Conservation (phyloP, 2,329 filamentous ascomycete genomes). For the Phialophora chinensis region DNA sequence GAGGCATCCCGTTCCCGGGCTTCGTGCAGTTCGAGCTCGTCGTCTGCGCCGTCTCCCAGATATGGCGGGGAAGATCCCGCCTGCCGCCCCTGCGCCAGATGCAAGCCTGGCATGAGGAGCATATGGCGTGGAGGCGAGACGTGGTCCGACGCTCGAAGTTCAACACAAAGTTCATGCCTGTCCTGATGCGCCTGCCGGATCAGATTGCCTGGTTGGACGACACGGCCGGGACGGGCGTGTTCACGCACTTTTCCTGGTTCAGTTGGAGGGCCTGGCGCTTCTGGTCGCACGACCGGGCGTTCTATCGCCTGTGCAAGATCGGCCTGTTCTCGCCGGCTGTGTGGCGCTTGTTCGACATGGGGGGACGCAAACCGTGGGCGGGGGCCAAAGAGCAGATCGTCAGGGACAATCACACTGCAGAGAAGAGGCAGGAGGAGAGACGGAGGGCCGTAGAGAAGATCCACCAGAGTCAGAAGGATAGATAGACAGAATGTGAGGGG, state of each 20-base stretch:
- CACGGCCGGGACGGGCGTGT: constrained; percentile 52
- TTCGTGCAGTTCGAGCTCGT: constrained; percentile 52
- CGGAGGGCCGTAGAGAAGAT: neutral
- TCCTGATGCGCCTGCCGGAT: constrained; percentile 43
- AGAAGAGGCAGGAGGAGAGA: constrained; percentile 21
- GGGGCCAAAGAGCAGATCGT: constrained; percentile 44
- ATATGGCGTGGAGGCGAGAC: constrained; percentile 43
- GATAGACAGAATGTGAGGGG: neutral
- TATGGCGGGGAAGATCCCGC: constrained; percentile 49
- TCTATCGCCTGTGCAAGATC: constrained; percentile 49
- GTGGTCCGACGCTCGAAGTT: neutral
- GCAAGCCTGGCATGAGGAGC: constrained; percentile 44
- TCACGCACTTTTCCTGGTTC: constrained; percentile 49
- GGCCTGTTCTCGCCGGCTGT: constrained; percentile 52
- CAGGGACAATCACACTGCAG: constrained; percentile 22
- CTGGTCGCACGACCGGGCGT: constrained; percentile 48
- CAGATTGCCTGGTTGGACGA: constrained; percentile 52
- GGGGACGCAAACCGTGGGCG: constrained; percentile 50
- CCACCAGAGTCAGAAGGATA: neutral
- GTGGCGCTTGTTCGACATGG: constrained; percentile 52
- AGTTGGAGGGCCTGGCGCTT: constrained; percentile 51
- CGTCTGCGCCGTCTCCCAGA: constrained; percentile 54
- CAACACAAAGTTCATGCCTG: constrained; percentile 31
- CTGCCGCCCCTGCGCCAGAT: constrained; percentile 50
- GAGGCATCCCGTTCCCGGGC: constrained; percentile 46